Evolutionary conservation across 2,329 filamentous ascomycete genomes (phyloP).

Genomic region (Fusarium floridanum): DNA sequence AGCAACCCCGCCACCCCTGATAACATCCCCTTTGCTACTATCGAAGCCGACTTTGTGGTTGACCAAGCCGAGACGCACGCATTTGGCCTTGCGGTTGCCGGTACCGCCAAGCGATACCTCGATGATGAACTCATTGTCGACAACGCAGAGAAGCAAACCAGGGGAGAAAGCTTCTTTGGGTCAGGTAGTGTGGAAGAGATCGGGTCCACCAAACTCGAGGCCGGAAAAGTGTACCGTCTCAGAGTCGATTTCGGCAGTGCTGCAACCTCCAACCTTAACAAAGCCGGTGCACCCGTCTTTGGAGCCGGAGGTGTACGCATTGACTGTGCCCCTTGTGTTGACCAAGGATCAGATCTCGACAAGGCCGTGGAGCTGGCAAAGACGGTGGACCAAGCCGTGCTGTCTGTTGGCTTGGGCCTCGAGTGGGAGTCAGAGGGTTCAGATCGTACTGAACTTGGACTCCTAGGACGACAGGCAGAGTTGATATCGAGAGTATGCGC

Average conservation of each 20-base stretch:
- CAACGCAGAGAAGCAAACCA: conserved; percentile 72
- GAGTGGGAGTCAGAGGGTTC: conserved; percentile 86
- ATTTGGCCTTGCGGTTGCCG: conserved; percentile 74
- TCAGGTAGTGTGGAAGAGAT: conserved; percentile 74
- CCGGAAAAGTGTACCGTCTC: conserved; percentile 69
- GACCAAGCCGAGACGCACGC: conserved; percentile 71
- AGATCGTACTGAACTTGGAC: conserved; percentile 82
- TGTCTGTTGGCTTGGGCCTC: conserved; percentile 81
- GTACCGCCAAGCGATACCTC: conserved; percentile 73
- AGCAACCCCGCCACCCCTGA: conserved; percentile 63
- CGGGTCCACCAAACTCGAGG: conserved; percentile 64
- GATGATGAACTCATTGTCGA: conserved; percentile 73
- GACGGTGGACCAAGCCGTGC: conserved; percentile 79
- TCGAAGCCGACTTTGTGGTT: conserved; percentile 71
- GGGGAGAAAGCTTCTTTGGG: conserved; percentile 75
- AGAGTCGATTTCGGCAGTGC: conserved; percentile 71
- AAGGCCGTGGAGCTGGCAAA: conserved; percentile 76
- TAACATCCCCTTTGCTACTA: conserved; percentile 69
- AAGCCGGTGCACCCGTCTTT: conserved; percentile 61
- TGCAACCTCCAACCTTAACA: conserved; percentile 67
- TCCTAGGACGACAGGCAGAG: conserved; percentile 79
- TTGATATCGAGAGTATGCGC: conserved; percentile 75
- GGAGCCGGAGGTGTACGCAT: conserved; percentile 72
- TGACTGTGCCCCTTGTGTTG: conserved; percentile 70
- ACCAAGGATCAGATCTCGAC: conserved; percentile 70